These are phyloP conservation scores for Globisporangium paddicum DNA, from an alignment of 352 stramenopile genomes.

Conservation along the genomic window DNA sequence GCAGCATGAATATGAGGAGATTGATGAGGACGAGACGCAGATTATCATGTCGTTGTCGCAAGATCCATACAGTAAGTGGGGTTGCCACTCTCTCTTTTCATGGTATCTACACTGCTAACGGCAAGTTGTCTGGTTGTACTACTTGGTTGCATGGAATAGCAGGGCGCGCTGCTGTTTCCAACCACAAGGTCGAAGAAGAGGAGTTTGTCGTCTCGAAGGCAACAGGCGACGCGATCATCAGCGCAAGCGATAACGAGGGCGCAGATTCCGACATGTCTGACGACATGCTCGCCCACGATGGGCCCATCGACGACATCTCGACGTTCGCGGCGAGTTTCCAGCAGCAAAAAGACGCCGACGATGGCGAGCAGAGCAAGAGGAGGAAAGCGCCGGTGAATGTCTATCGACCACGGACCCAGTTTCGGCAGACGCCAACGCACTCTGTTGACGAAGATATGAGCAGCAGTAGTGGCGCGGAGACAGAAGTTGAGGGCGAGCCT, in stretches of 20 bases:
- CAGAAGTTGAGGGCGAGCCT: constrained; percentile 56
- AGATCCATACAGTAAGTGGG: constrained; percentile 32
- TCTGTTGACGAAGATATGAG: constrained; percentile 27
- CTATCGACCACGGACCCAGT: constrained; percentile 35
- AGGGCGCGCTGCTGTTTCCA: constrained; percentile 2
- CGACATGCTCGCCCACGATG: constrained; percentile 69
- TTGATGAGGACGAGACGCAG: constrained; percentile 81
- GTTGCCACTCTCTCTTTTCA: no score
- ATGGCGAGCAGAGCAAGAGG: constrained; percentile 15
- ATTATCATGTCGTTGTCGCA: constrained; percentile 74
- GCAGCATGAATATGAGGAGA: constrained; percentile 26
- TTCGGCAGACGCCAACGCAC: constrained; percentile 26
- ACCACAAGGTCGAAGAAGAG: constrained; percentile 45
- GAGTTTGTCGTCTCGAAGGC: constrained; percentile 22
- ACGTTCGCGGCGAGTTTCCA: constrained; percentile 54
- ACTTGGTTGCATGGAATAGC: constrained; percentile 2
- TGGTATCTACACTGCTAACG: not conserved
- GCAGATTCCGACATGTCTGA: constrained; percentile 63
- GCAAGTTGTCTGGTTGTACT: not conserved
- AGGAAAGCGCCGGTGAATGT: constrained; percentile 23
- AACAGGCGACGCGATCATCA: not conserved
- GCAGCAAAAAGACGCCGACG: constrained; percentile 16
- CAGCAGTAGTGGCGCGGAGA: constrained; percentile 55
- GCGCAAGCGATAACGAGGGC: constrained; percentile 21
- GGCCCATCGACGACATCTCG: constrained; percentile 32